Evolutionary conservation across 108 stramenopile species (phyloP).

Genomic region (Fragilariopsis cylindrus): DNA sequence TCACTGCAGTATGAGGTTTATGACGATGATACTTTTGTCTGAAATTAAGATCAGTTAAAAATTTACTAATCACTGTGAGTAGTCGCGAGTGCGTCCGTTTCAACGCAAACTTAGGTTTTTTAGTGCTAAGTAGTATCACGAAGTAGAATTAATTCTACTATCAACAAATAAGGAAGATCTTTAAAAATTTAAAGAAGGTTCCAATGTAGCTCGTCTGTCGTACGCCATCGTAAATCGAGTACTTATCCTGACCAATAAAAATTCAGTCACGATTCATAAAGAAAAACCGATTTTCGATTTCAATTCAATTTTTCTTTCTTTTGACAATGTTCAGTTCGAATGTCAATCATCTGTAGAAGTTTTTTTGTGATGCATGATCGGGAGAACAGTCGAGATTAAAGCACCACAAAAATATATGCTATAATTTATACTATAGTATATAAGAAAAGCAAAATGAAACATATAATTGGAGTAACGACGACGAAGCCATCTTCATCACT

Average conservation of each 20-base stretch:
- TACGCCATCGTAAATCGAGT: too few relatives aligned
- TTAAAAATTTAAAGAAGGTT: too few relatives aligned
- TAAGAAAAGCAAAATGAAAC: slow-evolving; percentile 9
- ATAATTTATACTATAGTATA: not conserved
- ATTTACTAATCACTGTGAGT: not conserved
- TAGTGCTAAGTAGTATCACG: too few relatives aligned
- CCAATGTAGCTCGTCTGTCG: too few relatives aligned
- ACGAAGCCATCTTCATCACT: slow-evolving; percentile 43
- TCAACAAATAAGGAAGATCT: too few relatives aligned
- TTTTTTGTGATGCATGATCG: not conserved
- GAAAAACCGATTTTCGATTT: not conserved
- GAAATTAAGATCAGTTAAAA: too few relatives aligned
- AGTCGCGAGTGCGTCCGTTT: not conserved
- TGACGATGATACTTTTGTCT: too few relatives aligned
- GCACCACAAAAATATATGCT: too few relatives aligned
- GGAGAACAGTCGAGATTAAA: not conserved
- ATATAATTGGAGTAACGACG: slow-evolving; percentile 38
- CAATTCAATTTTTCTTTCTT: not conserved
- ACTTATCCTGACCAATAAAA: not conserved
- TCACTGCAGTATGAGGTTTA: too few relatives aligned
- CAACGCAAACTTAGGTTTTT: too few relatives aligned
- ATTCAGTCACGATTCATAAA: not conserved
- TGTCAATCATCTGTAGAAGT: not conserved
- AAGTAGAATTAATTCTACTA: too few relatives aligned
- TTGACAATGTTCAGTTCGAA: too few relatives aligned